Evolutionary conservation across 164 flowering plant species (phyloP).

Genomic region (Echeveria elegans): DNA sequence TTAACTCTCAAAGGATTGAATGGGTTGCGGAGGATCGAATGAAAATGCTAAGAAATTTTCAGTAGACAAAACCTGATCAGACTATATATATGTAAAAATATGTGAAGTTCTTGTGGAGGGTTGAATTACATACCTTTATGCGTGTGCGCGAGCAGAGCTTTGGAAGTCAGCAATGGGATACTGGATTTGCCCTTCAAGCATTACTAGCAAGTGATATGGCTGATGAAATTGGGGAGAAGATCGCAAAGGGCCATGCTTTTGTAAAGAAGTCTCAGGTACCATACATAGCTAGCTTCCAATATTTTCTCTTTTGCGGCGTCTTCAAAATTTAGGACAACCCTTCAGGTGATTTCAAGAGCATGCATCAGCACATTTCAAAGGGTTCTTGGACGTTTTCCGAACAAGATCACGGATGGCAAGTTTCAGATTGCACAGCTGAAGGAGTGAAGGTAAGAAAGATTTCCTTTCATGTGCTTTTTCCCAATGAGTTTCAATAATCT

Average conservation of each 20-base stretch:
- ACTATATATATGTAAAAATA: too few relatives aligned
- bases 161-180: conserved; percentile 49
- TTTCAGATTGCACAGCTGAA: conserved; percentile 62
- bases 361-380: conserved; percentile 50
- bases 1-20: too few relatives aligned
- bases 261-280: conserved; percentile 18
- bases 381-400: conserved; percentile 62
- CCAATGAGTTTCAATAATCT: not conserved
- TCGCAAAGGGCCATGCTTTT: conserved; percentile 32
- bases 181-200: conserved; percentile 45
- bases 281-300: not conserved
- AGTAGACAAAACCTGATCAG: not conserved
- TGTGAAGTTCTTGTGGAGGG: not conserved
- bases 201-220: conserved; percentile 29
- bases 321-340: conserved; percentile 39
- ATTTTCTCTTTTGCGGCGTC: not conserved
- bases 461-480: not conserved
- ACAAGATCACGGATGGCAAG: conserved; percentile 64
- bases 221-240: conserved; percentile 25
- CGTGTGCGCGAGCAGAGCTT: conserved; percentile 17
- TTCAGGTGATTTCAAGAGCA: conserved; percentile 36
- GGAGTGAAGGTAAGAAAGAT: conserved; percentile 31
- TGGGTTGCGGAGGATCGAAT: not conserved
- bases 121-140: not conserved
- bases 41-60: not conserved